Base-by-base conservation (phyloP, 345 rosid genomes). In the Balakata baccata region DNA sequence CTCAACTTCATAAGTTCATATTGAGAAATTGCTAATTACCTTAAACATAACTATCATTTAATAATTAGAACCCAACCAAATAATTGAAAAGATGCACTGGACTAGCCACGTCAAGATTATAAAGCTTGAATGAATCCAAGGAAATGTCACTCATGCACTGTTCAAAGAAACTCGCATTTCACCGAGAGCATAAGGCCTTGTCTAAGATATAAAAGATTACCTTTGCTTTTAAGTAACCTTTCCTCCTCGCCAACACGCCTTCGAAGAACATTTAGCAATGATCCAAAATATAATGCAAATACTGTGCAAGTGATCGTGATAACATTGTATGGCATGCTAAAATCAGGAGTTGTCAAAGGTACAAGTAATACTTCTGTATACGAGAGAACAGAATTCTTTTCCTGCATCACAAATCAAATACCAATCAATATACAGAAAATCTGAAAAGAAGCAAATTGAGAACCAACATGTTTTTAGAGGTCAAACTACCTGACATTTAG, bases 321-420 rank as follows among this genome's bases (percentile, higher is more conserved):
- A 77, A 96, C 98, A 54, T 96, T 96, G 85, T 96, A 93, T 59
- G 97, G 99, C 99, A 93, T 93, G 88, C 97, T 96, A 78, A 93
- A 96, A 83, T 96, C 98, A 81, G 99, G 97, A 56, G 98, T 93
- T 72, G 95, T 93, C 81, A 96, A 81, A 66, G 97, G 98, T 57
- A 88, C 94, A 12, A 93, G 96, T 76, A 93, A 78, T 66, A 88
- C 94, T 93, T 96, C 98, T 3, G 98, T 93, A 82, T 93, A 96
- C 43, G 91, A 82, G 76, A 85, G 83, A 74, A 93, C 86, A 52
- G 75, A 84, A 47, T 82, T 83, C 38, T 64, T 89, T 76, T 84
- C 94, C 99, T 91, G 92, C 83, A 86, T 74, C 73, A 64, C 41
- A 58, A 57, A 71, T 74, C 17, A 61, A 82, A 29, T 63, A 72